Evolutionary conservation across 306 rosid species (phyloP).

Genomic region (Inga oerstediana): DNA sequence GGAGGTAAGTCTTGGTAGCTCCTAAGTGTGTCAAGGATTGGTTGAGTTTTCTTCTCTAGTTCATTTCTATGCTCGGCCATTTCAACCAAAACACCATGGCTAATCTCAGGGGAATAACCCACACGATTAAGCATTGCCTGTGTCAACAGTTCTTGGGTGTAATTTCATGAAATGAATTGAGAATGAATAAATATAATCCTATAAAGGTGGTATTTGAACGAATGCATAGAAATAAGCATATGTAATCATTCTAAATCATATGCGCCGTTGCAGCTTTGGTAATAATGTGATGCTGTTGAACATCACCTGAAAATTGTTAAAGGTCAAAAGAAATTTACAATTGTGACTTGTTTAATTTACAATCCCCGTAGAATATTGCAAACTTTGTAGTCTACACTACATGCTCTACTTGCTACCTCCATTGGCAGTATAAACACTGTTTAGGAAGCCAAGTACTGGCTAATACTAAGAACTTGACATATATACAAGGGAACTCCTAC

Average conservation of each 20-base stretch:
- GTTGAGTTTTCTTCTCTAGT: conserved; percentile 92
- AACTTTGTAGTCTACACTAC: neutral
- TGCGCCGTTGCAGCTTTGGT: neutral
- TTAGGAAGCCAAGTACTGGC: neutral
- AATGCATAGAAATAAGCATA: neutral
- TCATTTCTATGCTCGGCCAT: conserved; percentile 90
- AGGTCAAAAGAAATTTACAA: neutral
- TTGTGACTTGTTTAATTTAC: neutral
- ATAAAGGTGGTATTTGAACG: neutral
- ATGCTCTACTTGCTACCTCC: neutral
- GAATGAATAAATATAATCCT: neutral
- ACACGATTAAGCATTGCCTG: conserved; percentile 83
- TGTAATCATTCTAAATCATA: neutral
- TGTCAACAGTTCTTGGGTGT: conserved; percentile 27
- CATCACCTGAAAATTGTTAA: neutral
- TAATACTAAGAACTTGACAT: neutral
- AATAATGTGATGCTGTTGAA: neutral
- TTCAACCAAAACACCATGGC: conserved; percentile 85
- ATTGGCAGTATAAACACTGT: neutral
- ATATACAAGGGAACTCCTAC: neutral
- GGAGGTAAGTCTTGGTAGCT: conserved; percentile 98
- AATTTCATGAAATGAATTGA: conserved; percentile 3
- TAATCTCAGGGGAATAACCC: conserved; percentile 87
- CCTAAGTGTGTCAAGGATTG: conserved; percentile 83
- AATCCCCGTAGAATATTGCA: neutral